Conservation (phyloP, 1,139 yeast genomes). For the Casaregolazyma suthepensis region DNA sequence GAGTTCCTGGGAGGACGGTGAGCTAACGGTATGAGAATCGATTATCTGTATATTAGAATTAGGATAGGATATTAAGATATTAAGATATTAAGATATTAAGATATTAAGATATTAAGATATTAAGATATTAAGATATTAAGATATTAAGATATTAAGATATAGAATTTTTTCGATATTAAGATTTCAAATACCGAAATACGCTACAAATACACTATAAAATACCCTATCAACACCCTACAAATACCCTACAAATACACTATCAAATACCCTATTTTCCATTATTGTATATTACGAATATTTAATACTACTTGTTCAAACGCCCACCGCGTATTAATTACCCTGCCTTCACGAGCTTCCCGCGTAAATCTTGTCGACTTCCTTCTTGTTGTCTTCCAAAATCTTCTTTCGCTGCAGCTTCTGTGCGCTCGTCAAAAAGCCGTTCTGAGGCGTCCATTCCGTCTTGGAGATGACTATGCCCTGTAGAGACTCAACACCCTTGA, state of each 20-base stretch:
- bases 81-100: too few species aligned
- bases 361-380: slow-evolving; percentile 26
- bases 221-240: too few species aligned
- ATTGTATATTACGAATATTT: neutral
- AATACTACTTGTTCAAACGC: neutral
- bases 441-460: slow-evolving; percentile 98
- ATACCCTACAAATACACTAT: too few species aligned
- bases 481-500: slow-evolving; percentile 79
- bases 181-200: too few species aligned
- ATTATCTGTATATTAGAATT: neutral
- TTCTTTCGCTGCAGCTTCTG: slow-evolving; percentile 94
- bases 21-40: slow-evolving; percentile 9
- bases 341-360: neutral
- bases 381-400: slow-evolving; percentile 52
- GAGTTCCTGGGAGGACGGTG: too few species aligned
- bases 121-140: too few species aligned
- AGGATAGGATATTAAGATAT: too few species aligned
- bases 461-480: slow-evolving; percentile 73
- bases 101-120: too few species aligned
- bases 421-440: slow-evolving; percentile 89
- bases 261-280: too few species aligned
- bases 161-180: too few species aligned
- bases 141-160: too few species aligned
- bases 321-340: neutral
- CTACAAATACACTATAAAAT: too few species aligned